Evolutionary conservation across 2,329 filamentous ascomycete species (phyloP).

Genomic region (Gyromitra esculenta): DNA sequence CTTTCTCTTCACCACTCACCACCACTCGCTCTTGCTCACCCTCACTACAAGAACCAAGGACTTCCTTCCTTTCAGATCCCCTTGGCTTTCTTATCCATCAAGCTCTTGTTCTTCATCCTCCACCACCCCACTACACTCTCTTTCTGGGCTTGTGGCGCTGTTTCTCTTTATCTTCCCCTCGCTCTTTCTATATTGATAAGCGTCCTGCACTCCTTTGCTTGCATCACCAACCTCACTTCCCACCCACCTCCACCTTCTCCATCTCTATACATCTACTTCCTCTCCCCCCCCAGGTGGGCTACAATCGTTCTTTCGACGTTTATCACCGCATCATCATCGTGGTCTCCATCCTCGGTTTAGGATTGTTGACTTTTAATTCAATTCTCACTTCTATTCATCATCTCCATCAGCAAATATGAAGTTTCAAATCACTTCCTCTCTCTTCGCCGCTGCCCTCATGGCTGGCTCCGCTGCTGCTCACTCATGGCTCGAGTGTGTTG

Average conservation of each 20-base stretch:
- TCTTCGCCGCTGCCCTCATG: slow-evolving; percentile 45
- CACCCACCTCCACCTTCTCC: neutral
- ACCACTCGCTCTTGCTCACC: neutral
- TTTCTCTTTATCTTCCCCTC: slow-evolving; percentile 32
- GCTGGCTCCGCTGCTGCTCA: slow-evolving; percentile 47
- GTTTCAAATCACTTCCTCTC: slow-evolving; percentile 50
- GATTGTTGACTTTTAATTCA: neutral
- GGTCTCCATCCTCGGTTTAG: neutral
- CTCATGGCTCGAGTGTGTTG: slow-evolving; percentile 55
- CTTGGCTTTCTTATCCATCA: slow-evolving; percentile 25
- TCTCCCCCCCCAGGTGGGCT: slow-evolving; percentile 16
- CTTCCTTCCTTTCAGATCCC: slow-evolving; percentile 49
- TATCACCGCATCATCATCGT: neutral
- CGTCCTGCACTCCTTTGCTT: slow-evolving; percentile 44
- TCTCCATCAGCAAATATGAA: slow-evolving; percentile 45
- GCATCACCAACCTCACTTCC: slow-evolving; percentile 25
- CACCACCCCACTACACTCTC: slow-evolving; percentile 10
- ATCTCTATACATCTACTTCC: slow-evolving; percentile 4
- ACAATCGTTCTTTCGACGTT: neutral
- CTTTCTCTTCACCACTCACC: neutral
- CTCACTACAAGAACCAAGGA: slow-evolving; percentile 51
- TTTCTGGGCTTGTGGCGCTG: slow-evolving; percentile 28
- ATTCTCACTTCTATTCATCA: neutral
- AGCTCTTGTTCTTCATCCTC: neutral
- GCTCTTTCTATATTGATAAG: slow-evolving; percentile 22